Percentiles rank a stretch among this genome's conserved stretches.
These are phyloP conservation scores for Diutina scorzettiae DNA, from an alignment of 1,139 yeast genomes.

Conservation along the genomic window DNA sequence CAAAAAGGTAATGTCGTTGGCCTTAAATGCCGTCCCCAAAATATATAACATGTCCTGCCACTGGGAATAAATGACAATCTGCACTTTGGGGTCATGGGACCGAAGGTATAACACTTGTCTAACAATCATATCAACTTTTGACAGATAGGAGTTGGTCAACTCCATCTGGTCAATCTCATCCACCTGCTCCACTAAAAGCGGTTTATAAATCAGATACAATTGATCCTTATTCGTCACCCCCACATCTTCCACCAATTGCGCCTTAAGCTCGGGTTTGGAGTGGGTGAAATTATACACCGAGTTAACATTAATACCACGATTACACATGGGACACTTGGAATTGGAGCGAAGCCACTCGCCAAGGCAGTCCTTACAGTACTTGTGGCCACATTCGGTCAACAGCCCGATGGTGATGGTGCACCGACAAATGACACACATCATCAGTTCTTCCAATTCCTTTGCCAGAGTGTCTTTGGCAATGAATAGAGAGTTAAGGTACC, in stretches of 20 bases:
- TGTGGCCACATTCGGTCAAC: slow-evolving; percentile 81
- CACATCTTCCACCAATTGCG: slow-evolving; percentile 25
- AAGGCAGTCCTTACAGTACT: slow-evolving; percentile 70
- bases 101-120: slow-evolving; percentile 58
- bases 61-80: slow-evolving; percentile 78
- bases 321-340: slow-evolving; percentile 69
- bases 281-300: slow-evolving; percentile 53
- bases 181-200: slow-evolving; percentile 28
- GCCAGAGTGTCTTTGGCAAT: slow-evolving; percentile 8
- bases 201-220: slow-evolving; percentile 29
- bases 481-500: slow-evolving; percentile 14
- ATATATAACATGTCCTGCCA: slow-evolving; percentile 68
- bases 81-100: slow-evolving; percentile 48
- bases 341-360: slow-evolving; percentile 52
- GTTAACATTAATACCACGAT: slow-evolving; percentile 26
- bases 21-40: slow-evolving; percentile 48
- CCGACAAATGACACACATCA: slow-evolving; percentile 69
- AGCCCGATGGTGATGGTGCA: slow-evolving; percentile 60
- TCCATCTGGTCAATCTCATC: slow-evolving; percentile 32
- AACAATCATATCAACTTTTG: slow-evolving; percentile 76
- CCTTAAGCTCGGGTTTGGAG: slow-evolving; percentile 34
- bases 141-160: slow-evolving; percentile 49
- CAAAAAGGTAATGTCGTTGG: slow-evolving; percentile 2
- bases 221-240: slow-evolving; percentile 10
- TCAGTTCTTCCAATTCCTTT: slow-evolving; percentile 21